Conservation (phyloP, 1,139 yeast species). For the Debaryomyces singareniensis region DNA sequence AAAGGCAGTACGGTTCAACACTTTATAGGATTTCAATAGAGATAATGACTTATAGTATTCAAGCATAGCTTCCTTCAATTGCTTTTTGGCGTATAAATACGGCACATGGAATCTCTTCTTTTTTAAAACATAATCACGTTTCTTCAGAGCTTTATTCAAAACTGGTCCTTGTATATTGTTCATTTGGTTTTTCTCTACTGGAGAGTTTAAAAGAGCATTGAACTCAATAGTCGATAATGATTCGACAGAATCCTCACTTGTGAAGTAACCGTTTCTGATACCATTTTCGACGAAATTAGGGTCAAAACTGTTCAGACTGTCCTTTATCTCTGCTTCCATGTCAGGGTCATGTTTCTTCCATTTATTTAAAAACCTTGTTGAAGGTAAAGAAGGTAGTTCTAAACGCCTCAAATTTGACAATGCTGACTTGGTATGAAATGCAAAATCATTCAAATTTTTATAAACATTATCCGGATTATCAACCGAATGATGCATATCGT, state of each 20-base stretch:
- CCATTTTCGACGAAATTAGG: slow-evolving; percentile 34
- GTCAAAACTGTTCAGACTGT: too few species aligned
- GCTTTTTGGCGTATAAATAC: slow-evolving; percentile 64
- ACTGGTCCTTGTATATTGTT: background rate
- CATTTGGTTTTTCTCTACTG: background rate
- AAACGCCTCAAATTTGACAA: slow-evolving; percentile 31
- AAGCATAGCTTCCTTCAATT: slow-evolving; percentile 67
- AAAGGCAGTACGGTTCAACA: slow-evolving; percentile 79
- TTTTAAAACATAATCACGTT: slow-evolving; percentile 28
- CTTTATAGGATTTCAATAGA: slow-evolving; percentile 67
- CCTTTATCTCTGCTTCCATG: slow-evolving; percentile 4
- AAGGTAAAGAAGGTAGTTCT: slow-evolving; percentile 57
- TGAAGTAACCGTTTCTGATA: slow-evolving; percentile 27
- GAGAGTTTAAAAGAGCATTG: background rate
- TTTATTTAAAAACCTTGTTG: slow-evolving; percentile 35
- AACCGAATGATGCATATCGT: slow-evolving; percentile 2
- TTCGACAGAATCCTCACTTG: background rate
- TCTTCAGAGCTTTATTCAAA: slow-evolving; percentile 13
- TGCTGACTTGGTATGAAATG: slow-evolving; percentile 26
- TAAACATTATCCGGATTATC: slow-evolving; percentile 7
- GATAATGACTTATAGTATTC: slow-evolving; percentile 81
- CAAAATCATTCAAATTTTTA: slow-evolving; percentile 23
- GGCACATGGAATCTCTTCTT: slow-evolving; percentile 43
- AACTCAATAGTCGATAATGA: background rate
- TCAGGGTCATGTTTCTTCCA: slow-evolving; percentile 12